Base-by-base conservation (phyloP, 306 rosid genomes). In the Lagenaria siceraria region DNA sequence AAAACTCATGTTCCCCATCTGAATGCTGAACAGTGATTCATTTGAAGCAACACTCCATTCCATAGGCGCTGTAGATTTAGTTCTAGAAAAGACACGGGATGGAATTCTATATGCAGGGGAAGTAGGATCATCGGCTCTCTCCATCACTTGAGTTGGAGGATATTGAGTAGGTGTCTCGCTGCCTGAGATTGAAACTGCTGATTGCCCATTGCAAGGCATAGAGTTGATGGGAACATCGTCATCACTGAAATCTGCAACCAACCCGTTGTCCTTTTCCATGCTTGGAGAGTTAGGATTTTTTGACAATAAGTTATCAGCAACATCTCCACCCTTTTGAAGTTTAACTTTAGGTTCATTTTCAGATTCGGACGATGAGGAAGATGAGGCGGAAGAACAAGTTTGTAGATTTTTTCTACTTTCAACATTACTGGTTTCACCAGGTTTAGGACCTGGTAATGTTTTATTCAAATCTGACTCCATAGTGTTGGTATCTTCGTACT, bases 41-140 rank as follows among this genome's bases (percentile, higher is more conserved):
- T 89, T 92, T 0, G 99, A 95, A 36, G 90, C 84, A 10, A 79
- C 51, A 74, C 98, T 96, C 99, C 99, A 96, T 53, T 90, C 99
- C 85, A 77, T 17, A 11, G 86, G 90, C 8, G 86, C 52, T 2
- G 86, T 84, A 17, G 88, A 80, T 13, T 71, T 88, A n/a, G 86
- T 82, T 35, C 93, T 86, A 12, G 88, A 86, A 82, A 95, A 96
- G 14, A 96, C 97, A 52, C 81, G 84, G 5, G 91, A 82, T 2
- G 99, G 99, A 43, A 96, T 89, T 70, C 85, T 82, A 63, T 92
- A 89, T 0, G 65, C 53, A 35, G 88, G 13, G n/a, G 87, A 27
- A 3, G 8, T 52, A 0, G 83, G 58, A 27, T 86, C 90, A 4
- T 70, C 81, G 4, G 82, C 77, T 36, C 93, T 85, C 82, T 92